phyloP scores from a whole-genome alignment of 2,329 filamentous ascomycete species.

The Nemania diffusa region DNA sequence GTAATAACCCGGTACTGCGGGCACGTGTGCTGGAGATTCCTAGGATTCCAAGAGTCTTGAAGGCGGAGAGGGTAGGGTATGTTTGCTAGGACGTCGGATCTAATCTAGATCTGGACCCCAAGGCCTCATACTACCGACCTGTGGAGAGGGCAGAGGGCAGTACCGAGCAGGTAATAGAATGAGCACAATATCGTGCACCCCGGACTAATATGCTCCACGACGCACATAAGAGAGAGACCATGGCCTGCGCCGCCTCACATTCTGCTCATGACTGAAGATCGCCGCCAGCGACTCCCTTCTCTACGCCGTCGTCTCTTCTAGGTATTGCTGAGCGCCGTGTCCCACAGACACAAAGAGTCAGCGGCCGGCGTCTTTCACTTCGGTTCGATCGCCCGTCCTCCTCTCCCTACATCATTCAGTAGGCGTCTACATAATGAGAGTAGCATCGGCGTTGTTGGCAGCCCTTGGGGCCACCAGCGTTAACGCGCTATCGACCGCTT shows the following conservation, averaged over 20 bases:
- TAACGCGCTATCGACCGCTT: conserved; percentile 44
- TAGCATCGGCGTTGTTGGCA: conserved; percentile 23
- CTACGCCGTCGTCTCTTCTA: neutral
- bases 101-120: neutral
- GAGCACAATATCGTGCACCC: neutral
- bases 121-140: neutral
- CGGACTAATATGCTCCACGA: neutral
- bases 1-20: neutral
- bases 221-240: neutral
- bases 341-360: neutral
- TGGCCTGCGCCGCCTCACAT: neutral
- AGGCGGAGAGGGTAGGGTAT: conserved; percentile 1
- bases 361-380: neutral
- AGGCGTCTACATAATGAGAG: conserved; percentile 33
- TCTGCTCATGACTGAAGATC: neutral
- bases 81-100: neutral
- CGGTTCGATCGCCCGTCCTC: neutral
- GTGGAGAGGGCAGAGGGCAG: conserved; percentile 9
- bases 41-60: neutral
- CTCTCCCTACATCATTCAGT: neutral
- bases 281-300: neutral
- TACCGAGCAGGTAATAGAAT: neutral
- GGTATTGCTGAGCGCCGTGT: neutral
- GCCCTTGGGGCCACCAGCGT: conserved; percentile 30
- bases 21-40: conserved; percentile 16